Evolutionary conservation across 306 rosid genomes (phyloP), one percentile per base, ranked within the genome.

Genomic region (Albizia julibrissin): DNA sequence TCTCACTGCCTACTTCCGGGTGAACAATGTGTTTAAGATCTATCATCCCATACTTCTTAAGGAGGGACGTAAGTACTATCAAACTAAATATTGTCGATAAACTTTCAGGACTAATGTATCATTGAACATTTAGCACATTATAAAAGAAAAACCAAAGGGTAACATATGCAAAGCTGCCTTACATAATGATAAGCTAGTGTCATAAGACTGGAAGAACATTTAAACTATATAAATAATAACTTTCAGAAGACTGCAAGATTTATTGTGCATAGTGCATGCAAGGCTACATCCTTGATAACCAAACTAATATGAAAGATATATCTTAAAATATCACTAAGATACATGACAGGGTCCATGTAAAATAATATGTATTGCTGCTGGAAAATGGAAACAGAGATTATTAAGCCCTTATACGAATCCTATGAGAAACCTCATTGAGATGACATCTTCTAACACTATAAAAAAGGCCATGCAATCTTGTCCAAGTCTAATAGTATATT

Each of bases 381-480:
- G 39, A 81, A 62, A 67, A 75, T 31, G 78, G 39, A 34, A 34
- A 34, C 7, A 34, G 39, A 34, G 39, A 34, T 2, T 29, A 29
- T 29, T 29, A 29, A 29, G 31, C 3, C 31, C 39, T 34, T 34
- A 5, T 34, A 4, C 39, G 5, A 34, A 5, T 34, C 39, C 39
- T 34, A 5, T 34, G 39, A 34, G 39, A 34, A 34, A 95, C 99
- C 99, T 96, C 99, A 96, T 93, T 22, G 99, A 96, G 88, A 96
- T 89, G 86, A 96, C 97, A 90, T 96, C 99, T 91, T 96, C 99
- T 18, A 88, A 81, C 69, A 92, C 99, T 3, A 93, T 83, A 68
- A 97, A 96, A 88, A 96, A 96, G 4, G 97, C 92, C 99, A 96
- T 89, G 89, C 98, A 93, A 86, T 96, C 97, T 81, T 96, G 99